These are phyloP conservation scores for Penicillium olsonii DNA, from an alignment of 2,329 filamentous ascomycete species.

Conservation along the genomic window DNA sequence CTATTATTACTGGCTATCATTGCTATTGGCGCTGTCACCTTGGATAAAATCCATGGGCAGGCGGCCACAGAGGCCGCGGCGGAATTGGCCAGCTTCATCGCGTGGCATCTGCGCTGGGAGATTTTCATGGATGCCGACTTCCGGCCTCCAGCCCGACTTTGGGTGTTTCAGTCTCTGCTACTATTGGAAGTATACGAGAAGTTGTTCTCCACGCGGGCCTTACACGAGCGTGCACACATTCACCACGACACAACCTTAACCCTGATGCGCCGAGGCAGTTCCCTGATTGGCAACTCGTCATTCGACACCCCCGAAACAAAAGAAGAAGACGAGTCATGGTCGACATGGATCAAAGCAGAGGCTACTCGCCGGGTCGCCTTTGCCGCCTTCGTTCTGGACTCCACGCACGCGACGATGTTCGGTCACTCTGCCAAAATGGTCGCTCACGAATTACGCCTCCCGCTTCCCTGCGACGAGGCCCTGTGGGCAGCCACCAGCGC, in stretches of 20 bases:
- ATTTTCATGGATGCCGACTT: slow-evolving; percentile 92
- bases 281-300: slow-evolving; percentile 80
- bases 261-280: slow-evolving; percentile 89
- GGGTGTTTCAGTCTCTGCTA: slow-evolving; percentile 90
- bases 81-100: slow-evolving; percentile 83
- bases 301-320: slow-evolving; percentile 80
- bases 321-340: slow-evolving; percentile 84
- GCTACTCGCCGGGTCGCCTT: slow-evolving; percentile 87
- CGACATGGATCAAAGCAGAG: slow-evolving; percentile 92
- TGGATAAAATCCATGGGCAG: slow-evolving; percentile 78
- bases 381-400: slow-evolving; percentile 92
- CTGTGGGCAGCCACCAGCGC: slow-evolving; percentile 90
- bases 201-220: slow-evolving; percentile 88
- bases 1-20: slow-evolving; percentile 85
- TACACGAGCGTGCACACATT: slow-evolving; percentile 94
- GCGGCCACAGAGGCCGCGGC: slow-evolving; percentile 75
- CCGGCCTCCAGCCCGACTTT: slow-evolving; percentile 87
- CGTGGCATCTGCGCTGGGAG: slow-evolving; percentile 92
- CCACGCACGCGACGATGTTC: slow-evolving; percentile 96
- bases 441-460: slow-evolving; percentile 88
- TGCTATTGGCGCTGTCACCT: slow-evolving; percentile 84
- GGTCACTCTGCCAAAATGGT: slow-evolving; percentile 97
- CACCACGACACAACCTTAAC: slow-evolving; percentile 96
- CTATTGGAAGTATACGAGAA: slow-evolving; percentile 95
- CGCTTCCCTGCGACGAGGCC: slow-evolving; percentile 87